Evolutionary conservation across 2,329 filamentous ascomycete species (phyloP).

Genomic region (Camillea tinctor): DNA sequence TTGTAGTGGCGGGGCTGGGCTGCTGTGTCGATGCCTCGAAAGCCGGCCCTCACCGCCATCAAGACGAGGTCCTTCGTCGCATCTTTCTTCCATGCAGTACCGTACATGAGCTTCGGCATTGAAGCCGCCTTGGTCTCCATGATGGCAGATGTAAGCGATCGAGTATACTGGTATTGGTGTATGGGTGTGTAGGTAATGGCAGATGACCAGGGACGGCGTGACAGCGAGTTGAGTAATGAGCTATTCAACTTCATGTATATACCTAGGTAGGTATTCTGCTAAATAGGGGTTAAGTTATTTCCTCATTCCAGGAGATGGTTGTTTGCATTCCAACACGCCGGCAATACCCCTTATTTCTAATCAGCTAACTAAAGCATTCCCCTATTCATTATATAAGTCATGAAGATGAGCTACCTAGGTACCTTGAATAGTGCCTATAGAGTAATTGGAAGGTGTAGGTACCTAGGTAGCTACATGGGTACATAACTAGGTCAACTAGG

Average conservation of each 20-base stretch:
- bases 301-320: background rate
- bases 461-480: too few species aligned
- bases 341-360: background rate
- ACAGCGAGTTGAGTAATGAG: background rate
- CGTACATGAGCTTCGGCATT: slow-evolving; percentile 65
- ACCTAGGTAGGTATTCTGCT: too few species aligned
- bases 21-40: slow-evolving; percentile 73
- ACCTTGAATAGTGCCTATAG: too few species aligned
- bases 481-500: too few species aligned
- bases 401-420: too few species aligned
- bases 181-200: background rate
- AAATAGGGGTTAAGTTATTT: background rate
- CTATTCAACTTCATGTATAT: background rate
- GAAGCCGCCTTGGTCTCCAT: slow-evolving; percentile 27
- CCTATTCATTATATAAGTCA: too few species aligned
- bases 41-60: slow-evolving; percentile 65
- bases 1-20: slow-evolving; percentile 77
- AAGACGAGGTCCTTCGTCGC: slow-evolving; percentile 66
- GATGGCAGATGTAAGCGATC: background rate
- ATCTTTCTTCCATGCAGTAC: slow-evolving; percentile 84
- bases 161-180: background rate
- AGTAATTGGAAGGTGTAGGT: too few species aligned
- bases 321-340: background rate
- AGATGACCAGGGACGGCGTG: background rate
- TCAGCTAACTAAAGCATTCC: background rate